Evolutionary conservation across 352 stramenopile genomes (phyloP).

Genomic region (Pythium scleroteichum): DNA sequence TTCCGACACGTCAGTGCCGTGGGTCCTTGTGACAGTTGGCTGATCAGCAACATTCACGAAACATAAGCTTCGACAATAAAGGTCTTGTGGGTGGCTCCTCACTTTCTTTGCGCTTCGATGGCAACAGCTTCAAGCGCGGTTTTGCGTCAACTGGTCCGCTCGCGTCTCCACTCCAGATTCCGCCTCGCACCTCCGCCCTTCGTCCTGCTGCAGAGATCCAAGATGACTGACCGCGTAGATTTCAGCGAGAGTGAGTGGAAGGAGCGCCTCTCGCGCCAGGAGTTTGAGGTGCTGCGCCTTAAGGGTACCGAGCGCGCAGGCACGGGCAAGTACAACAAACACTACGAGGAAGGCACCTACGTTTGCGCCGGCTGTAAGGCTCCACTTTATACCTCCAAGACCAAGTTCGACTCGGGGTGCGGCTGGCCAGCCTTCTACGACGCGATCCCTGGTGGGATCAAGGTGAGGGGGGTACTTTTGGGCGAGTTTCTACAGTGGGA

Average conservation of each 20-base stretch:
- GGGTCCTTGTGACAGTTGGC: conserved; percentile 1
- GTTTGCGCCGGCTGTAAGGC: conserved; percentile 87
- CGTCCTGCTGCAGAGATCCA: conserved; percentile 27
- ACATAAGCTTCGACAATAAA: conserved; percentile 13
- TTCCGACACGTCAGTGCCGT: conserved; percentile 13
- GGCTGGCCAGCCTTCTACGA: conserved; percentile 92
- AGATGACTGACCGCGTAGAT: conserved; percentile 53
- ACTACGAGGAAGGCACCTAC: conserved; percentile 84
- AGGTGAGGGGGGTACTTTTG: conserved; percentile 37
- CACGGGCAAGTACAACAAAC: conserved; percentile 90
- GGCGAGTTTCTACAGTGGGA: too few species aligned
- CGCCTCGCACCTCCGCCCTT: background rate
- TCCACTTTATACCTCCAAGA: conserved; percentile 84
- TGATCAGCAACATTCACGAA: conserved; percentile 20
- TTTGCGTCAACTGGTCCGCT: conserved; percentile 20
- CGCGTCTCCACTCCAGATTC: conserved; percentile 17
- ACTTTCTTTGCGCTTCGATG: conserved; percentile 27
- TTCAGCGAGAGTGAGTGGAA: conserved; percentile 85
- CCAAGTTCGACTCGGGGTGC: conserved; percentile 91
- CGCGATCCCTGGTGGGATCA: conserved; percentile 85
- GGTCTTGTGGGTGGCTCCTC: background rate
- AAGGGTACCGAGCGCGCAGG: conserved; percentile 89
- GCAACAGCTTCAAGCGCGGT: conserved; percentile 23
- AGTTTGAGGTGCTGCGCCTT: conserved; percentile 88
- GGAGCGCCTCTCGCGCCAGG: conserved; percentile 63